Evolutionary conservation across 345 rosid genomes (phyloP).

Genomic region (Eucalyptus melliodora): DNA sequence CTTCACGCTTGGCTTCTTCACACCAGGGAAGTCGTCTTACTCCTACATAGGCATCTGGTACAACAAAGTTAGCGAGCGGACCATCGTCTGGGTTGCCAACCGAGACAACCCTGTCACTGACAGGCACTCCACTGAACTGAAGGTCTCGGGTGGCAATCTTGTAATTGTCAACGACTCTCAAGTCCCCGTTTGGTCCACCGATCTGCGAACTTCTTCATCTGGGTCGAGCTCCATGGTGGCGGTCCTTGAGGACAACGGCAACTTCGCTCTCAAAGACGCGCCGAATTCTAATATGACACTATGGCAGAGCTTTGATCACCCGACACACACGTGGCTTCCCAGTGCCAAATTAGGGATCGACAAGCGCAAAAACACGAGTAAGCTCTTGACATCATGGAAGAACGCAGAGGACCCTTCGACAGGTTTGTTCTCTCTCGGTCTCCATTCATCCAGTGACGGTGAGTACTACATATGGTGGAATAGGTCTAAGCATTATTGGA

Average conservation of each 20-base stretch:
- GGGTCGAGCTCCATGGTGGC: conserved; percentile 19
- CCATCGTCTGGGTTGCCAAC: conserved; percentile 73
- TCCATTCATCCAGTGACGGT: conserved; percentile 23
- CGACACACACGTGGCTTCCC: conserved; percentile 61
- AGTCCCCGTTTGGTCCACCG: conserved; percentile 51
- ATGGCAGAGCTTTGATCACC: conserved; percentile 78
- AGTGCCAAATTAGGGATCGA: conserved; percentile 40
- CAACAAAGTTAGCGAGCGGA: conserved; percentile 13
- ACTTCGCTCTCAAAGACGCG: conserved; percentile 38
- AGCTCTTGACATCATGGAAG: conserved; percentile 51
- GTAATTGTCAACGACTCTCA: conserved; percentile 41
- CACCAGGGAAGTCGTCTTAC: conserved; percentile 40
- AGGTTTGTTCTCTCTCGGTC: conserved; percentile 66
- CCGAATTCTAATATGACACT: conserved; percentile 1
- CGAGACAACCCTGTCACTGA: conserved; percentile 43
- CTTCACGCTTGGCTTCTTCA: conserved; percentile 64
- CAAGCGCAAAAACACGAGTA: conserved; percentile 20
- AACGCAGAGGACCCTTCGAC: conserved; percentile 48
- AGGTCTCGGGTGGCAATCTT: conserved; percentile 48
- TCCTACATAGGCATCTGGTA: conserved; percentile 72
- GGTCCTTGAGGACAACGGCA: conserved; percentile 44
- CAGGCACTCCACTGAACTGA: conserved; percentile 27
- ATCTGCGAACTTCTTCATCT: conserved; percentile 16
- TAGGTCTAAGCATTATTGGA: conserved; percentile 32
- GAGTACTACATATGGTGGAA: conserved; percentile 51